phyloP scores from a whole-genome alignment of 177 flowering plant genomes.

The Vitis hybrid region DNA sequence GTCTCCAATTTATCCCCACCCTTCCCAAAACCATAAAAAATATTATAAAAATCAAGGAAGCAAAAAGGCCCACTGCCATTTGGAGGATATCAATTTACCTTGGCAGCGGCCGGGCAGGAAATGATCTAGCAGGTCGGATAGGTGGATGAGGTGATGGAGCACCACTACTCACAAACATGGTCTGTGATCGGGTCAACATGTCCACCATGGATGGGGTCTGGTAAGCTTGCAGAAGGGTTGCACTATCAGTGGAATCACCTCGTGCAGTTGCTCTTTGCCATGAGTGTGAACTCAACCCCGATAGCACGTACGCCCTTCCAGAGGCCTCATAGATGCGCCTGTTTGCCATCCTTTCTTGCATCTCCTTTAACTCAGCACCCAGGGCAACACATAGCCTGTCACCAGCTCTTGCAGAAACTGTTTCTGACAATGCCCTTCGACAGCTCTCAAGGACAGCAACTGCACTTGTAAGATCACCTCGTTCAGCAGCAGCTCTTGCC shows the following conservation, averaged over 20 bases:
- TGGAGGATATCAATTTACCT: conserved; percentile 31
- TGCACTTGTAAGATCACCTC: conserved; percentile 58
- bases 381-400: conserved; percentile 56
- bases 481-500: conserved; percentile 69
- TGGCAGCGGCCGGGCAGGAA: conserved; percentile 39
- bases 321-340: conserved; percentile 64
- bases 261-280: conserved; percentile 92
- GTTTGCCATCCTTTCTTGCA: conserved; percentile 84
- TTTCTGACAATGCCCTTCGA: conserved; percentile 41
- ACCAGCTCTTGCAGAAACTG: conserved; percentile 47
- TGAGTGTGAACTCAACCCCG: conserved; percentile 89
- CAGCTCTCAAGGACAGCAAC: conserved; percentile 56
- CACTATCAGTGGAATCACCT: conserved; percentile 63
- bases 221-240: conserved; percentile 59
- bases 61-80: conserved; percentile 7
- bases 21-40: conserved; percentile 14
- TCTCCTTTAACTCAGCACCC: conserved; percentile 70
- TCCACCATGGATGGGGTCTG: conserved; percentile 84
- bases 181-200: conserved; percentile 78
- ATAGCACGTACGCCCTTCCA: conserved; percentile 80
- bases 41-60: conserved; percentile 5
- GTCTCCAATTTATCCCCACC: conserved; percentile 16
- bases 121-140: conserved; percentile 45
- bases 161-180: conserved; percentile 36
- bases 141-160: conserved; percentile 28